A percentile compares a stretch with the other conserved stretches of the same genome.
phyloP scores from a whole-genome alignment of 1,284 basidiomycete species.

The Mixia osmundae region DNA sequence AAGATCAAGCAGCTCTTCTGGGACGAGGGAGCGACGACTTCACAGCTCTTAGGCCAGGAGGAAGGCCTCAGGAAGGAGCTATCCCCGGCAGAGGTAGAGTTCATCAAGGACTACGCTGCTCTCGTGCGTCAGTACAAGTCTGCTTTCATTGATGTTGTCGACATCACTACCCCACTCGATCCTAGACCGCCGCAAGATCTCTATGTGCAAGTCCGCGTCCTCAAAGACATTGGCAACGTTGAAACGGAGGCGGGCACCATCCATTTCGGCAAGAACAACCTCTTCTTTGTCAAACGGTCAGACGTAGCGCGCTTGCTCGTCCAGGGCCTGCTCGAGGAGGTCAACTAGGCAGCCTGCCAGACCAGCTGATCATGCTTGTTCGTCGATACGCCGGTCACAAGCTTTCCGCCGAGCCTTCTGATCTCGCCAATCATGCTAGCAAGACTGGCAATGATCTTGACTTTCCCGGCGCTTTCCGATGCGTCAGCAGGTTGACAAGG shows the following conservation, averaged over 20 bases:
- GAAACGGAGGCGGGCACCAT: constrained; percentile 63
- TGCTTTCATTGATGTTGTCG: constrained; percentile 49
- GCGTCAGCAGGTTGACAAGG: constrained; percentile 21
- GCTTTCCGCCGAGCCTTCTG: background rate
- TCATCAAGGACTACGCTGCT: constrained; percentile 54
- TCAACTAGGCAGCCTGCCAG: background rate
- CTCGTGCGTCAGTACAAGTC: constrained; percentile 61
- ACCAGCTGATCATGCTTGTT: background rate
- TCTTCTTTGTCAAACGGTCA: constrained; percentile 58
- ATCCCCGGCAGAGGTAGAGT: constrained; percentile 75
- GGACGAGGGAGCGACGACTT: constrained; percentile 72
- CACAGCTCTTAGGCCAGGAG: constrained; percentile 39
- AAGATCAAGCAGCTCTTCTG: constrained; percentile 67
- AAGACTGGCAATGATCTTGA: background rate
- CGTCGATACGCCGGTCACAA: background rate
- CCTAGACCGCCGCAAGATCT: constrained; percentile 47
- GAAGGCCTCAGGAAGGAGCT: constrained; percentile 48
- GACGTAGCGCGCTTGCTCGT: constrained; percentile 81
- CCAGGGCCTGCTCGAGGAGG: constrained; percentile 55
- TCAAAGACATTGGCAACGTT: constrained; percentile 65
- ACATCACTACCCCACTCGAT: constrained; percentile 12
- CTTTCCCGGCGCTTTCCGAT: background rate
- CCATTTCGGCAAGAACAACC: constrained; percentile 64
- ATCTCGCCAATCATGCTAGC: background rate
- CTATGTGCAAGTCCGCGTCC: constrained; percentile 49